phyloP scores from a whole-genome alignment of 805 yeast genomes.

The Candida germanica region DNA sequence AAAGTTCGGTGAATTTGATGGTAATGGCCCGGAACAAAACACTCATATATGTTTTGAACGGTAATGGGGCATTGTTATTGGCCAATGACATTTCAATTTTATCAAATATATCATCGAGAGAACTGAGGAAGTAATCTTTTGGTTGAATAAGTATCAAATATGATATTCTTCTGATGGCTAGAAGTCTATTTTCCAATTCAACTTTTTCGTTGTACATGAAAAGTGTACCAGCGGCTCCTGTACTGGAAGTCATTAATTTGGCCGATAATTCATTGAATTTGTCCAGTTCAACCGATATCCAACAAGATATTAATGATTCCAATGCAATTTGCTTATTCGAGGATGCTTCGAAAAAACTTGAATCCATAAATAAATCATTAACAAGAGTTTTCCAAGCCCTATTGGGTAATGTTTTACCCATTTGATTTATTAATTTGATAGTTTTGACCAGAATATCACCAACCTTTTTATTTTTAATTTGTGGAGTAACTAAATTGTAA shows the following conservation, averaged over 20 bases:
- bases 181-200: constrained; percentile 52
- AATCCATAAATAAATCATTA: constrained; percentile 62
- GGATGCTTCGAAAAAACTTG: constrained; percentile 47
- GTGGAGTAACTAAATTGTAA: constrained; percentile 51
- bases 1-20: constrained; percentile 59
- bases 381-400: constrained; percentile 65
- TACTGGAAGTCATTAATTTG: constrained; percentile 3
- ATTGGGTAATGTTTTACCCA: constrained; percentile 33
- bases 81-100: constrained; percentile 29
- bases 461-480: constrained; percentile 43
- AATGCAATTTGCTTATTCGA: constrained; percentile 35
- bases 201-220: constrained; percentile 70
- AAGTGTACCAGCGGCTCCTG: constrained; percentile 37
- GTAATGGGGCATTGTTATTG: constrained; percentile 26
- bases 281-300: constrained; percentile 67
- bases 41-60: constrained; percentile 43
- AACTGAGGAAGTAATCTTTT: constrained; percentile 50
- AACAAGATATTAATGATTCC: constrained; percentile 53
- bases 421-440: constrained; percentile 41
- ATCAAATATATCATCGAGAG: constrained; percentile 46
- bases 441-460: constrained; percentile 38
- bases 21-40: constrained; percentile 62
- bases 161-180: constrained; percentile 58
- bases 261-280: constrained; percentile 32
- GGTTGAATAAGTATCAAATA: constrained; percentile 64